A percentile compares a stretch with the other conserved stretches of the same genome.
Evolutionary conservation across 2,329 filamentous ascomycete species (phyloP).

Genomic region (Rhinocladiella mackenziei): DNA sequence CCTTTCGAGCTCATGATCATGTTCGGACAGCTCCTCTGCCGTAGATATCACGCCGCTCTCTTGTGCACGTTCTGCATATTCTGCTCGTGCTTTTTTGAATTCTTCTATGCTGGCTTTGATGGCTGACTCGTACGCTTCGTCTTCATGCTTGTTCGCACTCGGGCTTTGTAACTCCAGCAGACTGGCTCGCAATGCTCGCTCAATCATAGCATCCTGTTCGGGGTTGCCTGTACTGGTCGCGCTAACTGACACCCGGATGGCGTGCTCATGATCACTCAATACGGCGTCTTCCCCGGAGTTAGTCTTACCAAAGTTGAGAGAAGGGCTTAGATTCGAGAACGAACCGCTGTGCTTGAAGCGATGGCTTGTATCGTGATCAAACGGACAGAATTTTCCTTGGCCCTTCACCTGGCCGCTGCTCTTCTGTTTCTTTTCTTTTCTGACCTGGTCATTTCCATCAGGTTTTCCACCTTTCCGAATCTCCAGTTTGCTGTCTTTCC

Average conservation of each 20-base stretch:
- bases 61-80: slow-evolving; percentile 26
- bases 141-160: slow-evolving; percentile 29
- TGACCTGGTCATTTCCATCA: slow-evolving; percentile 30
- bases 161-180: slow-evolving; percentile 54
- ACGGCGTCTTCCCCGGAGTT: slow-evolving; percentile 34
- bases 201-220: slow-evolving; percentile 66
- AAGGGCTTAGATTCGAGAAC: slow-evolving; percentile 13
- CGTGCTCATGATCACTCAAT: slow-evolving; percentile 64
- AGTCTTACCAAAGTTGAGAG: slow-evolving; percentile 19
- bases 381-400: slow-evolving; percentile 25
- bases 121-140: slow-evolving; percentile 33
- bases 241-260: slow-evolving; percentile 65
- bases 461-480: slow-evolving; percentile 44
- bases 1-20: slow-evolving; percentile 43
- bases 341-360: slow-evolving; percentile 18
- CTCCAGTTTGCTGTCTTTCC: slow-evolving; percentile 59
- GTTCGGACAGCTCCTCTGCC: slow-evolving; percentile 27
- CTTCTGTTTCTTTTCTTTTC: slow-evolving; percentile 31
- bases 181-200: slow-evolving; percentile 69
- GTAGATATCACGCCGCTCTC: slow-evolving; percentile 12
- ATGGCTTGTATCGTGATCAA: slow-evolving; percentile 23
- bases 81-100: slow-evolving; percentile 25
- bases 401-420: slow-evolving; percentile 25
- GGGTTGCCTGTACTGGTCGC: slow-evolving; percentile 67
- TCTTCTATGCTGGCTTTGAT: slow-evolving; percentile 28